A percentile compares a stretch with the other conserved stretches of the same genome.
Evolutionary conservation across 2,329 filamentous ascomycete species (phyloP).

Genomic region (Fusarium mundagurra): DNA sequence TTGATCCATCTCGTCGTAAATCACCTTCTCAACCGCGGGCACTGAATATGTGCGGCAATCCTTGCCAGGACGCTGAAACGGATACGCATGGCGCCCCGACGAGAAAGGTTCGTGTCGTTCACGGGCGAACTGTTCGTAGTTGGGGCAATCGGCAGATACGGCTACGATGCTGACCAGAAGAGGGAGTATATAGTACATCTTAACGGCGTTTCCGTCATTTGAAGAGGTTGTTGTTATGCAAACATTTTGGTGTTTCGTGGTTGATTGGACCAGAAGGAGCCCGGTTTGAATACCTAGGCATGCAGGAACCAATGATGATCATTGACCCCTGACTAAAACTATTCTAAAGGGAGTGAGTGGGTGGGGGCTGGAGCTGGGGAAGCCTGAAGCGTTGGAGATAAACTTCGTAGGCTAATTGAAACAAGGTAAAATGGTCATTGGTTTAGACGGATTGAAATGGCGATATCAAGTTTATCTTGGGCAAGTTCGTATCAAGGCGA

Average conservation of each 20-base stretch:
- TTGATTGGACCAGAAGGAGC: neutral
- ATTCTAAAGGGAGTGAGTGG: neutral
- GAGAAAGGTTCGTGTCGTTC: constrained; percentile 74
- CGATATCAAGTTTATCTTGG: neutral
- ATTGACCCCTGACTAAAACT: constrained; percentile 19
- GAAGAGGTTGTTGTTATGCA: constrained; percentile 2
- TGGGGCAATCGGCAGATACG: constrained; percentile 46
- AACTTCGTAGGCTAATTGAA: neutral
- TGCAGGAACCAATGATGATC: neutral
- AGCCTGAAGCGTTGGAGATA: constrained; percentile 2
- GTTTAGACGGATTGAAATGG: neutral
- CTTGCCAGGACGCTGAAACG: constrained; percentile 80
- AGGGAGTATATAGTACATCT: constrained; percentile 11
- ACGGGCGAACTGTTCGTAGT: constrained; percentile 49
- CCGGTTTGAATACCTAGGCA: neutral
- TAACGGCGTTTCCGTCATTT: constrained; percentile 5
- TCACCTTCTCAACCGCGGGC: constrained; percentile 78
- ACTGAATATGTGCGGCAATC: constrained; percentile 86
- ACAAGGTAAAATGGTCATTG: neutral
- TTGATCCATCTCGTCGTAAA: constrained; percentile 70
- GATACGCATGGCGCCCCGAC: constrained; percentile 77
- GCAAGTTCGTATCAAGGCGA: neutral
- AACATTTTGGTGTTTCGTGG: constrained; percentile 9
- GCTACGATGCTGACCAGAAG: constrained; percentile 26
- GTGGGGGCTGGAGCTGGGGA: constrained; percentile 13